These are phyloP conservation scores for Leucaena leucocephala DNA, from an alignment of 306 rosid species.

Conservation along the genomic window DNA sequence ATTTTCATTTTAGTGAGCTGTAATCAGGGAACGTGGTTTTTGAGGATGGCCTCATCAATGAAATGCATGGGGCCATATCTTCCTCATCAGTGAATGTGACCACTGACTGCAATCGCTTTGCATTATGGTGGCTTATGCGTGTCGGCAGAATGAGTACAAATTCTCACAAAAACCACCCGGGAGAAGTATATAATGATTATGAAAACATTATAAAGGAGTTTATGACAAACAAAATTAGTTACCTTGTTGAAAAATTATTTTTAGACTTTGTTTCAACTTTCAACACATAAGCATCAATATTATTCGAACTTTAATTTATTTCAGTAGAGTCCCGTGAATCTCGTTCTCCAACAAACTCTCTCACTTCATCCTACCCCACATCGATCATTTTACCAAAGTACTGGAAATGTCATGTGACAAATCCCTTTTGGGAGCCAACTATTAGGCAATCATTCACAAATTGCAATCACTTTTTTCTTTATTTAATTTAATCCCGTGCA, in stretches of 20 bases:
- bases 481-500: neutral
- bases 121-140: neutral
- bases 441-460: neutral
- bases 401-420: neutral
- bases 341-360: neutral
- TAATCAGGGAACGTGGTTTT: neutral
- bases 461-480: neutral
- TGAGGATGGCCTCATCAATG: neutral
- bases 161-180: neutral
- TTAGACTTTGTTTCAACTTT: neutral
- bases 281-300: neutral
- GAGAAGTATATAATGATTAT: neutral
- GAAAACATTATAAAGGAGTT: neutral
- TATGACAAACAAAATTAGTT: neutral
- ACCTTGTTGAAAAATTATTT: neutral
- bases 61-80: neutral
- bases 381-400: neutral
- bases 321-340: neutral
- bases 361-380: neutral
- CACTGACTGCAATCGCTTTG: neutral
- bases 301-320: neutral
- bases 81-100: neutral
- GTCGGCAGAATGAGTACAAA: neutral
- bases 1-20: neutral
- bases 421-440: neutral